Base-by-base conservation (phyloP, 139 green algal species). In the Chlamydomonas schloesseri region DNA sequence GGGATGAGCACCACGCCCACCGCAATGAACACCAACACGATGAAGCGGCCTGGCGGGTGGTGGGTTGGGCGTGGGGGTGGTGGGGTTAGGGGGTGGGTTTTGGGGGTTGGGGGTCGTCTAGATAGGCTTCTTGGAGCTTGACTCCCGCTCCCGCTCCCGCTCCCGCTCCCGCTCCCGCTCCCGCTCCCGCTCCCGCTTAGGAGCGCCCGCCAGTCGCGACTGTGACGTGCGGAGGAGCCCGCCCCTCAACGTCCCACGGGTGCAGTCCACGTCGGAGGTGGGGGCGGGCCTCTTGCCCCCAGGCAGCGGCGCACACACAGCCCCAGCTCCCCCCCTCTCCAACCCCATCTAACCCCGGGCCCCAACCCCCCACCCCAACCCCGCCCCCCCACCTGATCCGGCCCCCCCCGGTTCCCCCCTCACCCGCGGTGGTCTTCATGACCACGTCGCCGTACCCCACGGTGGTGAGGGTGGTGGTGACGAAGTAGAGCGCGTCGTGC, bases 1-100 rank as follows among this genome's bases (percentile, higher is more conserved):
- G 95, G 95, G 88, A 98, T 97, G 60, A 96, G 68, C 57, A 98
- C 95, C 47, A 97, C 91, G 20, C 93, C 95, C 15, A 97, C 73
- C 36, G 84, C 82, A 89, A 98, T 97, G 90, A 97, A 96, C 55
- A 82, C 81, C 36, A 97, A 73, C 60, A 97, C 88, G 10, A 92
- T 89, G 18, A 93, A 37, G 14, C 92, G 94, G 64, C 95, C 95
- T 71, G 93, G 18, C 3, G 21, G n/a, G 28, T 14, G 60, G 75
- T 57, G 67, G 17, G 57, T 13, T 10, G 74, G 57, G n/a, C n/a
- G n/a, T n/a, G n/a, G n/a, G n/a, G n/a, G 53, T 23, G 68, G 42
- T 50, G 42, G 42, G 13, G 21, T 31, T n/a, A n/a, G n/a, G 73
- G 73, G 36, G 36, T 31, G 36, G 70, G 31, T 31, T 37, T 47